Evolutionary conservation across 495 filamentous ascomycete species (phyloP).

Genomic region (Friedmanniomyces endolithicus): DNA sequence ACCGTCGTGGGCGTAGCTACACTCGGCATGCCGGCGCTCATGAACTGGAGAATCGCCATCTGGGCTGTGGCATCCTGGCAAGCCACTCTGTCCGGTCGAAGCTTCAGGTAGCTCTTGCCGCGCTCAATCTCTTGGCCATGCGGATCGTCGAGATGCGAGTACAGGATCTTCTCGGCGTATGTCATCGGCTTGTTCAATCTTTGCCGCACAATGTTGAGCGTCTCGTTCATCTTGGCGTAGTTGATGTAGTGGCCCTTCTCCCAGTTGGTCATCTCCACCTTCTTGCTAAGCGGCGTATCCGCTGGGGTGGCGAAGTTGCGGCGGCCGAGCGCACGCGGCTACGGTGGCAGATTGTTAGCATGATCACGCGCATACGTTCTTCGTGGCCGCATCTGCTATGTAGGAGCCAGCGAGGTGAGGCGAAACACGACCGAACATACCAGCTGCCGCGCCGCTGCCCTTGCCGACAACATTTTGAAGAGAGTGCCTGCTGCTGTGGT

Average conservation of each 20-base stretch:
- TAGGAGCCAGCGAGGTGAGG: background rate
- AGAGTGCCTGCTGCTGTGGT: background rate
- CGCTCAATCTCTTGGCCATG: slow-evolving; percentile 93
- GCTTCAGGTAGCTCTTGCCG: slow-evolving; percentile 85
- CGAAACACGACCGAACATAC: slow-evolving; percentile 12
- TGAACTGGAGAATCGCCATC: slow-evolving; percentile 99
- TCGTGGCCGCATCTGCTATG: too few relatives aligned
- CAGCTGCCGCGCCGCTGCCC: slow-evolving; percentile 22
- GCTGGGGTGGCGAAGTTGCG: slow-evolving; percentile 20
- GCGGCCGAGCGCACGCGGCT: slow-evolving; percentile 19
- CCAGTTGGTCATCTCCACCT: slow-evolving; percentile 65
- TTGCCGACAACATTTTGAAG: slow-evolving; percentile 20
- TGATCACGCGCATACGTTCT: too few relatives aligned
- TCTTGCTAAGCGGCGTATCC: slow-evolving; percentile 51
- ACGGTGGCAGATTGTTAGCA: background rate
- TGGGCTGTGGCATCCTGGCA: slow-evolving; percentile 99
- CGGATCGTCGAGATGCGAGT: slow-evolving; percentile 97
- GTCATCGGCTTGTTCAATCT: slow-evolving; percentile 87
- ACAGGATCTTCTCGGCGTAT: slow-evolving; percentile 95
- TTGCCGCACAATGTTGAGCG: slow-evolving; percentile 75
- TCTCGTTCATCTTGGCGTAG: slow-evolving; percentile 96
- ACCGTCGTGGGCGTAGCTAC: slow-evolving; percentile 94
- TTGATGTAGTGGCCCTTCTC: slow-evolving; percentile 74
- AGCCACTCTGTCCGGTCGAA: slow-evolving; percentile 94
- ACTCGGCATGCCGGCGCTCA: slow-evolving; percentile 90